These are phyloP conservation scores for Thymus mandschuricus DNA, from an alignment of 257 asterid genomes.

Conservation along the genomic window DNA sequence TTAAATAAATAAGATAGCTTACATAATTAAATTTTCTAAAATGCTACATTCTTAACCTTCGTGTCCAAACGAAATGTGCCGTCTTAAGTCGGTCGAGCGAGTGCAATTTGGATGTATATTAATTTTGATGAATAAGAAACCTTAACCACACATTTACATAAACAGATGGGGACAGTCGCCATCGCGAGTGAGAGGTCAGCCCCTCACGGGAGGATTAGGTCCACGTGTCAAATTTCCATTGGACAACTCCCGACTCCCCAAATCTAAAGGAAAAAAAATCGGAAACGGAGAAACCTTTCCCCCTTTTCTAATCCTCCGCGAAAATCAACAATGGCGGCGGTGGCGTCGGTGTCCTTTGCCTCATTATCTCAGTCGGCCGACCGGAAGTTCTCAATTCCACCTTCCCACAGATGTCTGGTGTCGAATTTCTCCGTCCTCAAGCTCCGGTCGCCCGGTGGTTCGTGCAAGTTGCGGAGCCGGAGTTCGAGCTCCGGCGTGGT, in stretches of 20 bases:
- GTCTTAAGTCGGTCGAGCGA: neutral
- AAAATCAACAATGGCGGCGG: constrained; percentile 49
- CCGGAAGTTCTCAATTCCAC: constrained; percentile 42
- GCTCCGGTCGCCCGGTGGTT: constrained; percentile 45
- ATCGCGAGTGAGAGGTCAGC: constrained; percentile 29
- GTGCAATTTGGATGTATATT: neutral
- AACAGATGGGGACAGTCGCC: neutral
- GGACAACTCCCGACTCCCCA: constrained; percentile 11
- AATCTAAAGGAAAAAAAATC: constrained; percentile 9
- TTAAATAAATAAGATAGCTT: too few relatives aligned
- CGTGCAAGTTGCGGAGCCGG: constrained; percentile 38
- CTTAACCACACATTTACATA: constrained; percentile 19
- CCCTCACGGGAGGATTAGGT: constrained; percentile 8
- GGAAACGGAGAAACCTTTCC: constrained; percentile 32
- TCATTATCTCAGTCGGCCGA: constrained; percentile 49
- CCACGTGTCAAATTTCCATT: constrained; percentile 24
- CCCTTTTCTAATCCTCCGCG: constrained; percentile 26
- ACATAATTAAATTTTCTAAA: too few relatives aligned
- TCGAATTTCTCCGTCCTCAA: constrained; percentile 36
- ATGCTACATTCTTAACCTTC: too few relatives aligned
- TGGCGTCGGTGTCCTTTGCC: constrained; percentile 50
- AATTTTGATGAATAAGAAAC: neutral
- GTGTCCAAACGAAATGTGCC: neutral
- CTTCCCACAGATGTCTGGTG: constrained; percentile 27
- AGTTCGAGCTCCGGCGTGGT: constrained; percentile 42